Conservation (phyloP, 768 basidiomycete species). For the Holtermanniella nyarrowii region DNA sequence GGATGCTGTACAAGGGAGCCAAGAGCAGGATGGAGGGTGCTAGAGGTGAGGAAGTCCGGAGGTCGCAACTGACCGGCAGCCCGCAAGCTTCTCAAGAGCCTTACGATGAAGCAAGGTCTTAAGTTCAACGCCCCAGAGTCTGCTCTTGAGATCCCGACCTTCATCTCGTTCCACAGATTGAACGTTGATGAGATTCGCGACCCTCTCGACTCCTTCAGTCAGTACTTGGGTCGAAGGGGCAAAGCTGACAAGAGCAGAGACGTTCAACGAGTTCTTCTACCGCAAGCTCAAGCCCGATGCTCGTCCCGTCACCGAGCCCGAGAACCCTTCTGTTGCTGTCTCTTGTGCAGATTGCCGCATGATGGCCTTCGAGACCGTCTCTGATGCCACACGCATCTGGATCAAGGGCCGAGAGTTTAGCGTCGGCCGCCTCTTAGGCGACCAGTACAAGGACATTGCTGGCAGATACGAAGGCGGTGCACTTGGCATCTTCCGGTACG, state of each 20-base stretch:
- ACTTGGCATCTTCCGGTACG: conserved; percentile 67
- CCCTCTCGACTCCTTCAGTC: conserved; percentile 73
- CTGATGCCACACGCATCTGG: conserved; percentile 81
- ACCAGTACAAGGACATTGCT: conserved; percentile 58
- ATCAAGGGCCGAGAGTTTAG: conserved; percentile 95
- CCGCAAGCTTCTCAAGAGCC: conserved; percentile 69
- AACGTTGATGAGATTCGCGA: conserved; percentile 72
- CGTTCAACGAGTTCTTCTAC: conserved; percentile 81
- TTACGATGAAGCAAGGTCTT: conserved; percentile 85
- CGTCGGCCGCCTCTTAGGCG: conserved; percentile 66
- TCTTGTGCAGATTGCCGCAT: conserved; percentile 93
- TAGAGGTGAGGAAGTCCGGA: conserved; percentile 50
- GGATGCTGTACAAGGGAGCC: conserved; percentile 80
- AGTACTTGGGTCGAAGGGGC: conserved; percentile 28
- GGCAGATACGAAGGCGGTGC: conserved; percentile 69
- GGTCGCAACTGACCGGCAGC: conserved; percentile 44
- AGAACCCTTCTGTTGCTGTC: conserved; percentile 68
- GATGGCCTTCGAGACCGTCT: conserved; percentile 80
- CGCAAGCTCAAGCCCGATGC: conserved; percentile 78
- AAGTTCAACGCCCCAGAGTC: conserved; percentile 87
- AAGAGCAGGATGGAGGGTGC: conserved; percentile 80
- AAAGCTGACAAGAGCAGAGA: conserved; percentile 47
- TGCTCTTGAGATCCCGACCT: conserved; percentile 67
- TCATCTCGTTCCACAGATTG: conserved; percentile 82
- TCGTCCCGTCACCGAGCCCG: conserved; percentile 60